phyloP scores from a whole-genome alignment of 2,329 filamentous ascomycete species.

The Colletotrichum orchidophilum region DNA sequence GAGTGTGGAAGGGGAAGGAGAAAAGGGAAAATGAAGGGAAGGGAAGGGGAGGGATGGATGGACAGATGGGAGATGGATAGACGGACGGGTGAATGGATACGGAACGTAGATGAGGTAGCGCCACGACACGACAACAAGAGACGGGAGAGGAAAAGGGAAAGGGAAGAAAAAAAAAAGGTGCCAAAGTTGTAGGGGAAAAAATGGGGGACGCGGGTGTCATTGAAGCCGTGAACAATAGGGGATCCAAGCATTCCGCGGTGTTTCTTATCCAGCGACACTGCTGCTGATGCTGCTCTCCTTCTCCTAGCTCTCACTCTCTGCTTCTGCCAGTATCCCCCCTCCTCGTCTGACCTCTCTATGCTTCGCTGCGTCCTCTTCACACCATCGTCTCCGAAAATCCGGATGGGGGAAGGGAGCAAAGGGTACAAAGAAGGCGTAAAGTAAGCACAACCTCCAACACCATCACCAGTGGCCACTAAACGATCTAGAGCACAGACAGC shows the following conservation, averaged over 20 bases:
- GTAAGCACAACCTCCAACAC: conserved; percentile 9
- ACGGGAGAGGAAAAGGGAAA: neutral
- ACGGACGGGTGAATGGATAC: conserved; percentile 14
- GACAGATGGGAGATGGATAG: conserved; percentile 32
- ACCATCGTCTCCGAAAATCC: conserved; percentile 25
- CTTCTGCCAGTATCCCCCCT: neutral
- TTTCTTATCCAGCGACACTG: conserved; percentile 1
- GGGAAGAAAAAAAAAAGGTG: neutral
- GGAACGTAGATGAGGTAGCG: neutral
- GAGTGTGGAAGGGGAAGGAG: conserved; percentile 29
- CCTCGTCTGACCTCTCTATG: neutral
- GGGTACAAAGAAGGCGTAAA: conserved; percentile 20
- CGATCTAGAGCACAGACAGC: conserved; percentile 20
- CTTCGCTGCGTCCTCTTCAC: neutral
- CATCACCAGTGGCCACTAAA: conserved; percentile 12
- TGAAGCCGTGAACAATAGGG: conserved; percentile 33
- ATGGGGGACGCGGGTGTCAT: conserved; percentile 22
- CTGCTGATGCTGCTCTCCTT: neutral
- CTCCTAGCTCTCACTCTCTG: neutral
- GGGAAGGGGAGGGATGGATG: conserved; percentile 28
- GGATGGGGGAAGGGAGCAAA: conserved; percentile 29
- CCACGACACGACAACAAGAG: conserved; percentile 21
- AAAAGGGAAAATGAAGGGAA: conserved; percentile 36
- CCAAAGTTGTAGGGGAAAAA: conserved; percentile 3
- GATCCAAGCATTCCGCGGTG: conserved; percentile 29